A percentile compares a stretch with the other conserved stretches of the same genome.
Evolutionary conservation across 1,284 basidiomycete genomes (phyloP).

Genomic region (Ceratorhiza oryzae-sativae): DNA sequence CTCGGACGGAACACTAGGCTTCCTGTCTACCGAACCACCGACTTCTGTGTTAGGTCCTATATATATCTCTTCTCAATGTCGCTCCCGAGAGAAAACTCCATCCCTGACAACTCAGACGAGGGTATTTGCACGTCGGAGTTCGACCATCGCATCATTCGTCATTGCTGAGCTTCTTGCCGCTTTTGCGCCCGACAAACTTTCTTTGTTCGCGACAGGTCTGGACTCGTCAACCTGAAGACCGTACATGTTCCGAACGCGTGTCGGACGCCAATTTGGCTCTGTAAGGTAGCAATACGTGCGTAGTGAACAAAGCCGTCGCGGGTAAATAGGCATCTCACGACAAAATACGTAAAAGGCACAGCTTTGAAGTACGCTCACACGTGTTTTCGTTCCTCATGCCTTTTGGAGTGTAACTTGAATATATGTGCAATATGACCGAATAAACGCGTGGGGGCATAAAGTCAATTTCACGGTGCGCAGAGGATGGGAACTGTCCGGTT

Average conservation of each 20-base stretch:
- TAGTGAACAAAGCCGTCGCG: neutral
- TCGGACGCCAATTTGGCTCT: neutral
- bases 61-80: neutral
- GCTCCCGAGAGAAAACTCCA: too few relatives aligned
- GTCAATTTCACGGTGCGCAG: too few relatives aligned
- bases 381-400: neutral
- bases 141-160: neutral
- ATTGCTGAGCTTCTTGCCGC: neutral
- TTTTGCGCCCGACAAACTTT: neutral
- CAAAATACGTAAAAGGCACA: too few relatives aligned
- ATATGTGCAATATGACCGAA: neutral
- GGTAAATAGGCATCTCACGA: neutral
- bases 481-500: neutral
- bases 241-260: slow-evolving; percentile 7
- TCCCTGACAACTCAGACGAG: neutral
- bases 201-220: neutral
- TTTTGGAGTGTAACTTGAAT: neutral
- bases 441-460: neutral
- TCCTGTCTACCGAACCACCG: neutral
- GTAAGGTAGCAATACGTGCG: neutral
- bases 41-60: neutral
- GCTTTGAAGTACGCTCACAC: neutral
- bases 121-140: neutral
- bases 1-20: neutral
- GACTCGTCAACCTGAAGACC: neutral